Evolutionary conservation across 148 eudicot species (phyloP), one percentile per base, ranked within the genome.

Genomic region (Vaccinium darrowii): DNA sequence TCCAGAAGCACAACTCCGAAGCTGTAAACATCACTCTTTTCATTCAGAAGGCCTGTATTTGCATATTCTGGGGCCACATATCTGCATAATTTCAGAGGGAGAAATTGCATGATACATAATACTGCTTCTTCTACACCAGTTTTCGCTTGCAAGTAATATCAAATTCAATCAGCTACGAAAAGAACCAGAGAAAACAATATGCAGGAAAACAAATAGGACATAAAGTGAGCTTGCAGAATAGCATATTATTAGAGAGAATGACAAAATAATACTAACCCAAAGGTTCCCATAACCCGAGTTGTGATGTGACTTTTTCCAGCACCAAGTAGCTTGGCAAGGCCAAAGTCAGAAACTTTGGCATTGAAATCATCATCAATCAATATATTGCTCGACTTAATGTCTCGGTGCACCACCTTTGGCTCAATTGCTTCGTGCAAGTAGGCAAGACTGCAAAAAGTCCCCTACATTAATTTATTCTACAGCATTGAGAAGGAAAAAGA

Each of bases 21-120:
- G 86, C 96, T 93, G 79, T 92, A 93, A 47, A 93, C 94, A 81
- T 93, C 96, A 85, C 96, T 93, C 90, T 92, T 93, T 83, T 93
- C 96, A 83, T 92, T 93, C 88, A 93, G 69, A 77, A 92, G 93
- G 39, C 96, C 96, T 16, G 96, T 93, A 85, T 91, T 92, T 80
- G 96, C 96, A 86, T 93, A 93, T 86, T 93, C 96, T 67, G 96
- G 96, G 56, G 96, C 94, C 54, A 93, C 96, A 79, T 93, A 93
- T 85, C 96, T 92, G 89, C 86, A 82, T 54, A 7, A 81, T 81
- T 73, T 82, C 12, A n/a, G 69, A 82, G 65, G 76, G 27, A 36
- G 75, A 67, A 78, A 78, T 30, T 85, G 67, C 16, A 27, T 49
- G 18, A 80, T 43, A 80, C 53, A 52, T 39, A 8, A 51, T 1